phyloP scores from a whole-genome alignment of 2,329 filamentous ascomycete genomes.

The Fusarium phyllophilum region DNA sequence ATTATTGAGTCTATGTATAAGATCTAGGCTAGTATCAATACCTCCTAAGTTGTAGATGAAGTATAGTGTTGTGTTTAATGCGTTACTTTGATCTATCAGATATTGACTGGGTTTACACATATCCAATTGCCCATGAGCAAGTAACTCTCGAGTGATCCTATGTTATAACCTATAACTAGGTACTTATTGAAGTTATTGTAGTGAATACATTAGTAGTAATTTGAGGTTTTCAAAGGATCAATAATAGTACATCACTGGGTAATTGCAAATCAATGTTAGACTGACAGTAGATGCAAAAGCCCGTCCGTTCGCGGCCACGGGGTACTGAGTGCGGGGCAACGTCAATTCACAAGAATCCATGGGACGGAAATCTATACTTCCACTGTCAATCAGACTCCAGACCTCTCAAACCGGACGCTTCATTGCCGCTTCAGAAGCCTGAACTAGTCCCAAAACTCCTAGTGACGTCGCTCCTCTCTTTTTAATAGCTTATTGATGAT shows the following conservation, averaged over 20 bases:
- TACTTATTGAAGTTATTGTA: not conserved
- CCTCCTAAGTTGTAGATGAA: not conserved
- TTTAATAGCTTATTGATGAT: not conserved
- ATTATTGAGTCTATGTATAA: not conserved
- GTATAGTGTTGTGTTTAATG: not conserved
- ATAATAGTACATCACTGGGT: not conserved
- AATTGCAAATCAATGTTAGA: not conserved
- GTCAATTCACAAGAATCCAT: constrained; percentile 2
- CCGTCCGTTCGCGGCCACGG: not conserved
- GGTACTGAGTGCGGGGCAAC: constrained; percentile 16
- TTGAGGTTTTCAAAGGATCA: not conserved
- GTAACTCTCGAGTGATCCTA: not conserved
- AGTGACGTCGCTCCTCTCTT: not conserved
- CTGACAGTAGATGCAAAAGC: constrained; percentile 7
- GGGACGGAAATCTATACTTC: not conserved
- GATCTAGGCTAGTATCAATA: not conserved
- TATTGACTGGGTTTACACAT: not conserved
- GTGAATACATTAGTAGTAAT: not conserved
- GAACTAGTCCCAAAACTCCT: not conserved
- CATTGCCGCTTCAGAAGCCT: not conserved
- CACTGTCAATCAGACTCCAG: not conserved
- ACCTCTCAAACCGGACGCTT: not conserved
- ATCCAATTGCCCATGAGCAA: not conserved
- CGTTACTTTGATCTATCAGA: not conserved
- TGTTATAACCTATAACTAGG: not conserved